A percentile compares a stretch with the other conserved stretches of the same genome.
phyloP scores from a whole-genome alignment of 345 rosid genomes.

The Aquilaria malaccensis region DNA sequence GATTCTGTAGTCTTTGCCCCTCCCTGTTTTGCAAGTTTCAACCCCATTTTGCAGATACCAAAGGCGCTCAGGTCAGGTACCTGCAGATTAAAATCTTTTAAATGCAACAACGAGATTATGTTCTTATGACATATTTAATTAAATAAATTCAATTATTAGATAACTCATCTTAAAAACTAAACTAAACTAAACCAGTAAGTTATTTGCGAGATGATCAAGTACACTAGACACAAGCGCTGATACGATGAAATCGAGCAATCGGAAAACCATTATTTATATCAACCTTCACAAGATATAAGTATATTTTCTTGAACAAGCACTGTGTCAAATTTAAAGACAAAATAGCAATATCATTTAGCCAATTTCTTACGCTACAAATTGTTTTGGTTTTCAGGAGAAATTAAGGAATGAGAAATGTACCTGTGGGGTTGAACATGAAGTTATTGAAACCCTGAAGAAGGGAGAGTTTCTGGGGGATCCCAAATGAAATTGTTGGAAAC shows the following conservation, averaged over 20 bases:
- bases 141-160: not conserved
- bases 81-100: not conserved
- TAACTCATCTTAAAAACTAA: no score
- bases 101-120: not conserved
- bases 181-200: no score
- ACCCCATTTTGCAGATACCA: slow-evolving; percentile 47
- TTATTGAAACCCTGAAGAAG: slow-evolving; percentile 11
- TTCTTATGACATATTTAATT: not conserved
- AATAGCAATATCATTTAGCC: not conserved
- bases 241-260: not conserved
- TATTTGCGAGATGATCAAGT: no score
- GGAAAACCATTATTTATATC: not conserved
- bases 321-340: not conserved
- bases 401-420: slow-evolving; percentile 13
- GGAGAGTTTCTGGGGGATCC: slow-evolving; percentile 28
- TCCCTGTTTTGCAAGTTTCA: slow-evolving; percentile 42
- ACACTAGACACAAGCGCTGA: no score
- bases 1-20: slow-evolving; percentile 22
- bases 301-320: not conserved
- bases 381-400: not conserved
- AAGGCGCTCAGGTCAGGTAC: slow-evolving; percentile 9
- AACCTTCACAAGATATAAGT: not conserved
- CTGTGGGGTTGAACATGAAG: slow-evolving; percentile 33
- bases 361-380: not conserved
- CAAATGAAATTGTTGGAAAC: slow-evolving; percentile 18